Evolutionary conservation across 1,284 basidiomycete species (phyloP).

Genomic region (Naganishia cerealis): DNA sequence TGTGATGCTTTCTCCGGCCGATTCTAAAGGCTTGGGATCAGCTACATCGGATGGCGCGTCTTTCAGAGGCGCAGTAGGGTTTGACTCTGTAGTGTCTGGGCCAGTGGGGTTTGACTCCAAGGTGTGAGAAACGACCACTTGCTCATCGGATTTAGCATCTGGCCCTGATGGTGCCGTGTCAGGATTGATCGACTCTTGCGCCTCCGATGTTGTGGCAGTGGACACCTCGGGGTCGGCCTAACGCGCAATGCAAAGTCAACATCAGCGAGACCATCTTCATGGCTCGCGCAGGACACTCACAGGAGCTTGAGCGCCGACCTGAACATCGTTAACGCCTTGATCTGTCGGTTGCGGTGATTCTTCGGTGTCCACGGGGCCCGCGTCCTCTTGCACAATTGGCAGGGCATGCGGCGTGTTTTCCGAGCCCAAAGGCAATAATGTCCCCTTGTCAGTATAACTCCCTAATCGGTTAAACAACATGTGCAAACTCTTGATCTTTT

Average conservation of each 20-base stretch:
- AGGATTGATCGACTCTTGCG: not conserved
- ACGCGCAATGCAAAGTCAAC: not conserved
- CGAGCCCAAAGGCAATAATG: not conserved
- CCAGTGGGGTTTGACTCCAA: not conserved
- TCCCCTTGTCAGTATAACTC: not conserved
- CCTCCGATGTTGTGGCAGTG: not conserved
- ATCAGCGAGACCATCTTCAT: not conserved
- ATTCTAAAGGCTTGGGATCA: not conserved
- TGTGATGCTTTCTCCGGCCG: not conserved
- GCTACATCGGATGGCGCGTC: not conserved
- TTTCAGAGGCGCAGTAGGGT: not conserved
- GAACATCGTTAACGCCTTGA: not conserved
- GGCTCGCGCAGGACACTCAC: not conserved
- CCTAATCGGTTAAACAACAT: slow-evolving; percentile 4
- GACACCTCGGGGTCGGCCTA: not conserved
- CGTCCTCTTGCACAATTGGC: slow-evolving; percentile 22
- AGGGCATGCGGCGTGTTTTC: not conserved
- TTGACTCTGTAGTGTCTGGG: not conserved
- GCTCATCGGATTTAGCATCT: not conserved
- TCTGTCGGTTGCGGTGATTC: not conserved
- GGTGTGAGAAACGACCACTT: too few relatives aligned
- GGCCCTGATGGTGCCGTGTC: not conserved
- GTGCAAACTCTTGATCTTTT: slow-evolving; percentile 25
- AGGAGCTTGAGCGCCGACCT: not conserved
- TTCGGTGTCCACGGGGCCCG: not conserved